phyloP scores from a whole-genome alignment of 1,284 basidiomycete genomes.

The Paramarasmius palmivorus region DNA sequence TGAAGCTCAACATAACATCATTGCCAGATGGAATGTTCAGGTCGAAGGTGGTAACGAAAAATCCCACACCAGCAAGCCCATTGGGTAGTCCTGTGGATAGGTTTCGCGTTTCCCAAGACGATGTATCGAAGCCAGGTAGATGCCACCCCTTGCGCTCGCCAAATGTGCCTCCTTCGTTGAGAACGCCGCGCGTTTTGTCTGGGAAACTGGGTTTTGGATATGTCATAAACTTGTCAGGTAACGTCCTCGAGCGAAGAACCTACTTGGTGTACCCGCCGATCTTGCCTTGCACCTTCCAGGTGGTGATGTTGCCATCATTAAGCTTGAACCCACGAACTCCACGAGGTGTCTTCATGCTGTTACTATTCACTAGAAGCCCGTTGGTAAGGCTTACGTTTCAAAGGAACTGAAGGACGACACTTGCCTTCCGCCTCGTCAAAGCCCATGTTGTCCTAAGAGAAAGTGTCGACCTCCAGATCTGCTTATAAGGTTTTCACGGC shows the following conservation, averaged over 20 bases:
- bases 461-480: neutral
- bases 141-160: slow-evolving; percentile 83
- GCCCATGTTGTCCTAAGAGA: slow-evolving; percentile 74
- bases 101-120: slow-evolving; percentile 55
- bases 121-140: slow-evolving; percentile 70
- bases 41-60: slow-evolving; percentile 70
- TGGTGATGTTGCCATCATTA: slow-evolving; percentile 55
- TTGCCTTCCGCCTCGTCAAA: slow-evolving; percentile 61
- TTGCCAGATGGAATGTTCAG: slow-evolving; percentile 57
- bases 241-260: slow-evolving; percentile 20
- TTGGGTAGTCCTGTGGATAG: slow-evolving; percentile 58
- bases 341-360: slow-evolving; percentile 65
- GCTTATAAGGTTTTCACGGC: slow-evolving; percentile 10
- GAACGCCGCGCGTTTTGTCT: slow-evolving; percentile 51
- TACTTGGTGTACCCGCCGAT: slow-evolving; percentile 73
- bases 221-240: neutral
- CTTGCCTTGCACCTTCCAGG: slow-evolving; percentile 85
- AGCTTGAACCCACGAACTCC: slow-evolving; percentile 78
- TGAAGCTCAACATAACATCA: slow-evolving; percentile 70
- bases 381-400: neutral
- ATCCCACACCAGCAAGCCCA: slow-evolving; percentile 65
- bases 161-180: slow-evolving; percentile 82
- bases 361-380: slow-evolving; percentile 23
- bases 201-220: slow-evolving; percentile 47
- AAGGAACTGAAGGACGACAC: slow-evolving; percentile 13